Conservation (phyloP, 2,329 filamentous ascomycete species). For the Fusarium zealandicum region DNA sequence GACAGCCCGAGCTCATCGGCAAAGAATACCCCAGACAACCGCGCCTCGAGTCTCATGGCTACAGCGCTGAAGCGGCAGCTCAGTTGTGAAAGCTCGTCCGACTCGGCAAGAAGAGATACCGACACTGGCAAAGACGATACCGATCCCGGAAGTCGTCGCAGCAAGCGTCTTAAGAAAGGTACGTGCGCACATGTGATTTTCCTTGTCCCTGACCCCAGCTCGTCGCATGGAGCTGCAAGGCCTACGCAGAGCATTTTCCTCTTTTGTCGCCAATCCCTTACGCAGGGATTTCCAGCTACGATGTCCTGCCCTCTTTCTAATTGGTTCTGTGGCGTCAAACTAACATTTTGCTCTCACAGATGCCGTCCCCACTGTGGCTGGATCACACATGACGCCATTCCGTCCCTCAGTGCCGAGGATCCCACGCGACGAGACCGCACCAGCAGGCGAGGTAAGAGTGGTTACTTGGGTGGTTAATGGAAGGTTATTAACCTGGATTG, state of each 20-base stretch:
- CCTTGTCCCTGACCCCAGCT: conserved; percentile 11
- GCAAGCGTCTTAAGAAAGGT: conserved; percentile 86
- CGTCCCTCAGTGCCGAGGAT: conserved; percentile 78
- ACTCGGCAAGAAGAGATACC: conserved; percentile 57
- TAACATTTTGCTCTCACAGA: conserved; percentile 48
- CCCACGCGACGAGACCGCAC: conserved; percentile 59
- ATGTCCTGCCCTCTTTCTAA: conserved; percentile 31
- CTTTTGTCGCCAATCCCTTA: conserved; percentile 23
- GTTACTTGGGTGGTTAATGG: conserved; percentile 32
- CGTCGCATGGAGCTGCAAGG: conserved; percentile 24
- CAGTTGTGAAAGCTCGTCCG: conserved; percentile 62
- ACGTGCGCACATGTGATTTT: conserved; percentile 16
- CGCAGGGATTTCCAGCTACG: conserved; percentile 38
- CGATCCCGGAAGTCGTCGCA: conserved; percentile 77
- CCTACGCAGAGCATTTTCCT: conserved; percentile 30
- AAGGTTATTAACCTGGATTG: conserved; percentile 14
- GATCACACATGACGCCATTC: conserved; percentile 95
- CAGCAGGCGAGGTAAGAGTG: conserved; percentile 51
- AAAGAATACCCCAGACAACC: conserved; percentile 70
- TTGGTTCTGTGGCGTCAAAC: conserved; percentile 28
- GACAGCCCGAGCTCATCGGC: conserved; percentile 69
- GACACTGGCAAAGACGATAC: conserved; percentile 62
- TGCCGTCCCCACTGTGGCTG: conserved; percentile 83
- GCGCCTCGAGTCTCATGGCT: conserved; percentile 61
- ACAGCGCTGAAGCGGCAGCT: conserved; percentile 80